Evolutionary conservation across 768 basidiomycete species (phyloP).

Genomic region (Lactarius tabidus): DNA sequence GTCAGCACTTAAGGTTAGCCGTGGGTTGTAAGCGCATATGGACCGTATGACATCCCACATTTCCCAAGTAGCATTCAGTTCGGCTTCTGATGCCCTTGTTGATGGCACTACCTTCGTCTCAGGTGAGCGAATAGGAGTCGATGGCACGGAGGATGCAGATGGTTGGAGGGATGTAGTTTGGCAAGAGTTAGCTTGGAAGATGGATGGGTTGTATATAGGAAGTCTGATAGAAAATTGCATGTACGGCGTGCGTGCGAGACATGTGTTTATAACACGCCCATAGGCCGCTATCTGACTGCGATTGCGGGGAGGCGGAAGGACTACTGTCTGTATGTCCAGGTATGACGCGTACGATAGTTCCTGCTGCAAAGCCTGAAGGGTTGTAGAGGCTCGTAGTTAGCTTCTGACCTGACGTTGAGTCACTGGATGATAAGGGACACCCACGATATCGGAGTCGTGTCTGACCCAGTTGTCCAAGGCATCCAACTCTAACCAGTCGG

Average conservation of each 20-base stretch:
- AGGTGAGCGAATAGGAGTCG: constrained; percentile 28
- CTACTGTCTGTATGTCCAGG: constrained; percentile 77
- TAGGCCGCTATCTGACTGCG: constrained; percentile 87
- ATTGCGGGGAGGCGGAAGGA: constrained; percentile 85
- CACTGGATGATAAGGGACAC: constrained; percentile 32
- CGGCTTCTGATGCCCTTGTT: constrained; percentile 44
- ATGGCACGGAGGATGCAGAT: constrained; percentile 25
- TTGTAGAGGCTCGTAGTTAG: constrained; percentile 1
- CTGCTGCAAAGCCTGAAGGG: constrained; percentile 76
- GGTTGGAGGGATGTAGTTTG: constrained; percentile 1
- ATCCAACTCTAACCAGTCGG: constrained; percentile 96
- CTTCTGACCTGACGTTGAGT: not conserved
- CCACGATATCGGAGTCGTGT: constrained; percentile 91
- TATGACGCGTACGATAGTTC: constrained; percentile 93
- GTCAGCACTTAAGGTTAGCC: constrained; percentile 64
- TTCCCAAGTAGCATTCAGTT: constrained; percentile 85
- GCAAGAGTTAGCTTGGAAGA: constrained; percentile 43
- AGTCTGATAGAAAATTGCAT: constrained; percentile 80
- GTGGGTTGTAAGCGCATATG: constrained; percentile 78
- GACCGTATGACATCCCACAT: constrained; percentile 97
- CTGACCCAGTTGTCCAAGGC: constrained; percentile 90
- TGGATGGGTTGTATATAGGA: constrained; percentile 73
- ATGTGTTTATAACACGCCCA: constrained; percentile 82
- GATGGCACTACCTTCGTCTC: constrained; percentile 29
- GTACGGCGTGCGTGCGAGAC: constrained; percentile 63